Evolutionary conservation across 352 stramenopile species (phyloP), one percentile per base, ranked within the genome.

Genomic region (Phytophthora hybrid): DNA sequence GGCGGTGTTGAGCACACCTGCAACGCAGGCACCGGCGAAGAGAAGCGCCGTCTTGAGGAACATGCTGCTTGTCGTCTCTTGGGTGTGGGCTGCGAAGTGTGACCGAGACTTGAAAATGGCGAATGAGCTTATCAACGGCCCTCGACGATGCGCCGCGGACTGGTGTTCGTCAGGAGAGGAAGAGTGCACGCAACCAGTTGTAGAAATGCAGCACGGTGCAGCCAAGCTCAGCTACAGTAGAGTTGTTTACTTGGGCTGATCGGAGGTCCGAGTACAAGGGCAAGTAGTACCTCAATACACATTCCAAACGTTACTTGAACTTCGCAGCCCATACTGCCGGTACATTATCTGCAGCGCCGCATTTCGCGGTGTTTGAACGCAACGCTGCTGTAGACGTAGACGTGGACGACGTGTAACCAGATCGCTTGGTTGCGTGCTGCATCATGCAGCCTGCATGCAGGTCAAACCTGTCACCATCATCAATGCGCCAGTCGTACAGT

Each of bases 161-260:
- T 52, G 46, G 46, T 53, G n/a, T 53, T 53, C n/a, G 46, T 53
- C 5, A 21, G n/a, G 46, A 29, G 46, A 53, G 46, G 18, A 52
- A 21, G 46, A 18, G 14, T 11, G 16, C 18, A 29, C 11, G n/a
- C 46, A 19, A 5, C 14, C 14, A 53, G 46, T 23, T 23, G 46
- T 53, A 53, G 46, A 53, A 53, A 53, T 53, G 46, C 46, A 49
- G 13, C 9, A 13, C 14, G 5, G 10, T n/a, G 41, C 41, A 53
- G 46, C n/a, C n/a, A 26, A n/a, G 16, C 46, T 29, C n/a, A 16
- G 1, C 23, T 26, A 26, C 23, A 2, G 23, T 26, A 53, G 46
- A 53, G 46, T 53, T 53, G 46, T 53, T 53, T 53, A 53, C 46
- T 5, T 11, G 26, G 46, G 46, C 19, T 53, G 46, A 53, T 53